Conservation (phyloP, 2,329 filamentous ascomycete species). For the Aspergillus calidoustus region DNA sequence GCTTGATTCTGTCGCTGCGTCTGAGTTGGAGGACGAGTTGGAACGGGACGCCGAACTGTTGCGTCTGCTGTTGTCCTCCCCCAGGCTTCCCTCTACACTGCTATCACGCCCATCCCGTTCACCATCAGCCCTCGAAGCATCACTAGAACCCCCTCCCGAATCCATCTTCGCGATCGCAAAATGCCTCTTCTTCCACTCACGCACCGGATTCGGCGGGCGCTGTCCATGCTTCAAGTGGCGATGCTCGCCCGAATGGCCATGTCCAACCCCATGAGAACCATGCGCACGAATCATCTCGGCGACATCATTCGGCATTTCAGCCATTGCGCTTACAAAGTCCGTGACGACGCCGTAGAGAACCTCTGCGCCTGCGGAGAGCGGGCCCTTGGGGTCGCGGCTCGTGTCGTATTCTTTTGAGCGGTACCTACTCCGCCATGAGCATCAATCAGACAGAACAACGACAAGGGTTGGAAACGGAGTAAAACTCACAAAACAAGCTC, state of each 20-base stretch:
- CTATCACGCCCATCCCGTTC: background rate
- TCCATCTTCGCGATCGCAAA: background rate
- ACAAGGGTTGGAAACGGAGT: too few species aligned
- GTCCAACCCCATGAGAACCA: conserved; percentile 2
- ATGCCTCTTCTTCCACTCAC: conserved; percentile 4
- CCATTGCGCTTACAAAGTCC: conserved; percentile 79
- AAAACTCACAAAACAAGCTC: conserved; percentile 71
- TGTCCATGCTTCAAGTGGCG: conserved; percentile 3
- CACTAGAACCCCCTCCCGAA: background rate
- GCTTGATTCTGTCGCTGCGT: background rate
- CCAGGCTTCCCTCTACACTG: background rate
- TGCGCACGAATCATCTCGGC: conserved; percentile 13
- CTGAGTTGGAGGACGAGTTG: background rate
- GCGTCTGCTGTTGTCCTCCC: background rate
- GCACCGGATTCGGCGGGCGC: background rate
- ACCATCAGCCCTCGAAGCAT: background rate
- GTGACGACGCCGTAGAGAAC: conserved; percentile 83
- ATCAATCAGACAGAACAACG: too few species aligned
- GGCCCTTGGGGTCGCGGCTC: conserved; percentile 77
- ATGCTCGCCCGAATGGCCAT: background rate
- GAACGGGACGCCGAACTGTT: background rate
- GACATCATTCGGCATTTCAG: conserved; percentile 68
- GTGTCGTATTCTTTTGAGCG: conserved; percentile 72
- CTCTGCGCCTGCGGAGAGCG: conserved; percentile 74
- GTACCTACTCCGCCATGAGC: conserved; percentile 42